These are phyloP conservation scores for Mallotus nudiflorus DNA, from an alignment of 345 rosid genomes.

Conservation along the genomic window DNA sequence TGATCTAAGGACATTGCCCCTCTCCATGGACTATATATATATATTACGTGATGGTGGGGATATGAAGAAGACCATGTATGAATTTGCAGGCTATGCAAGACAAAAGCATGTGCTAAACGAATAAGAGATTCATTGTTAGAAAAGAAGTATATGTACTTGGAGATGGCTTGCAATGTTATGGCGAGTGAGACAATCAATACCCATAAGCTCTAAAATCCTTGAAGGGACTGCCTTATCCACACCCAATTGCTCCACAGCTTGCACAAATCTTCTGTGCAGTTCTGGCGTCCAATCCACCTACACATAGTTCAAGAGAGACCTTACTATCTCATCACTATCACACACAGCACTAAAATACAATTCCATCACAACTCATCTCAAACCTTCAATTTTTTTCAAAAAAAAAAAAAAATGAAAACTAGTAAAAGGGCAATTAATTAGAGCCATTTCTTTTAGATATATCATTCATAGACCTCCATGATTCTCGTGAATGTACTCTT, in stretches of 20 bases:
- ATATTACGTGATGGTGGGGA: too few species aligned
- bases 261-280: constrained; percentile 85
- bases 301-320: constrained; percentile 31
- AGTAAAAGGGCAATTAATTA: too few species aligned
- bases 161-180: constrained; percentile 97
- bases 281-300: constrained; percentile 99
- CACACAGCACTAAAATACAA: neutral
- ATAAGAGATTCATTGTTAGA: neutral
- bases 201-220: constrained; percentile 87
- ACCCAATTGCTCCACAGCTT: constrained; percentile 95
- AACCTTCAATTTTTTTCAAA: too few species aligned
- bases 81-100: neutral
- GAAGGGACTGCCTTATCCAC: constrained; percentile 98
- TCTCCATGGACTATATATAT: neutral
- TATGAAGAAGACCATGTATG: neutral
- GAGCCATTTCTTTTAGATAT: constrained; percentile 3
- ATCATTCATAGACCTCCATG: constrained; percentile 11
- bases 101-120: neutral
- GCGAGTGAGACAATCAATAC: constrained; percentile 86
- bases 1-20: neutral
- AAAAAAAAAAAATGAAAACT: too few species aligned
- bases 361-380: too few species aligned
- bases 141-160: constrained; percentile 49
- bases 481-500: constrained; percentile 36
- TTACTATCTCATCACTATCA: neutral